Base-by-base conservation (phyloP, 805 yeast species). In the Schizosaccharomyces octosporus region DNA sequence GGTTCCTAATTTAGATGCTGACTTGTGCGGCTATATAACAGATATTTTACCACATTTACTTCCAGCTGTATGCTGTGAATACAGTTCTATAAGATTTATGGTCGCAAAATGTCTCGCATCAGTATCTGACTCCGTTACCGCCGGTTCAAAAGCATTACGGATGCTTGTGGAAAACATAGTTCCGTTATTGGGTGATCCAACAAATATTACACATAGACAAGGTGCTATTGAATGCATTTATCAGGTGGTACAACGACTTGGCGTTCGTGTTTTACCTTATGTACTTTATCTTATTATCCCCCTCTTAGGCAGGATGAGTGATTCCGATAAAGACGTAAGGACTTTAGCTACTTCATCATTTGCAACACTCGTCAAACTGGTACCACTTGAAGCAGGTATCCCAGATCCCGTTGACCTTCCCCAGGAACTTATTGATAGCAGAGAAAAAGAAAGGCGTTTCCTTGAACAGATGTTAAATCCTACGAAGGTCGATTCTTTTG, bases 391-490 rank as follows among this genome's bases (percentile, higher is more conserved):
- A 73, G 95, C 95, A 6, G 98, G 97, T 69, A 89, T 93, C 45
- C 88, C 95, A 1, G 96, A 93, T 71, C 97, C 97, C 1, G 82
- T 80, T 61, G 95, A 88, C 64, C 81, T 93, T 82, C 94, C 97
- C 0, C 76, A 76, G 62, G 87, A 85, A 58, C 75, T 93, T 60
- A 75, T 93, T 63, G 85, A 77, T 65, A 97, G 95, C 7, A 84
- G 97, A 70, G 96, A 88, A 66, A 79, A 85, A 62, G 98, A 93
- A 70, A 81, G 99, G 69, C 95, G 87, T 66, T 93, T 93, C 66
- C 85, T 93, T 62, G 85, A 84, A 66, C 98, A 93, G 69, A 90
- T 93, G 97, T 87, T 93, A 93, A 97, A 93, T 70, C 95, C 95
- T 19, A 76, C 87, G 3, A 88, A 89, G 69, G 85, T 93, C 57